Conservation (phyloP, 2,329 filamentous ascomycete species). For the Emmonsiellopsis sp. region DNA sequence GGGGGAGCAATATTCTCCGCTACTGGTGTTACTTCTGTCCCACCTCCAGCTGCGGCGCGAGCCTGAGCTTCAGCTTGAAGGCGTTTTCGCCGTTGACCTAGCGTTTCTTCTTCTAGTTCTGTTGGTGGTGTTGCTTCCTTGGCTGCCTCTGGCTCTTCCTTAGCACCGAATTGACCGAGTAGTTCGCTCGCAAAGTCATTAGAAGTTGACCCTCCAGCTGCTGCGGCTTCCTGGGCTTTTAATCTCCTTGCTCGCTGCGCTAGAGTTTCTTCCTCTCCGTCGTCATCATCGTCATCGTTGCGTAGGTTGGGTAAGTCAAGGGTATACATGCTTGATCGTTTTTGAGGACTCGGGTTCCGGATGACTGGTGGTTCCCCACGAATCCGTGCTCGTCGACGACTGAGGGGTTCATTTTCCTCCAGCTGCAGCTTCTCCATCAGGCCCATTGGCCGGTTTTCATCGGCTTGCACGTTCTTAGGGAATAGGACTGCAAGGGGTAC, state of each 20-base stretch:
- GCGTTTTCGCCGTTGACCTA: constrained; percentile 36
- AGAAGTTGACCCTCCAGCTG: not conserved
- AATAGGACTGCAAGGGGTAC: constrained; percentile 78
- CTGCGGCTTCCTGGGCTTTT: constrained; percentile 20
- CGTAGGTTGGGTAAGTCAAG: constrained; percentile 18
- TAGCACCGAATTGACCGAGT: constrained; percentile 30
- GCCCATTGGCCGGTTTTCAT: constrained; percentile 34
- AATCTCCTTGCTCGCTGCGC: constrained; percentile 35
- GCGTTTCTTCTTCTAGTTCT: constrained; percentile 33
- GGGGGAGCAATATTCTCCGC: constrained; percentile 13
- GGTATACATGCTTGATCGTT: constrained; percentile 24
- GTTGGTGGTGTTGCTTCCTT: constrained; percentile 2
- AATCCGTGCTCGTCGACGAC: constrained; percentile 63
- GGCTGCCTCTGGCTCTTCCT: constrained; percentile 10
- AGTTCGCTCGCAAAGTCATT: constrained; percentile 35
- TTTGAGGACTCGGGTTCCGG: constrained; percentile 12
- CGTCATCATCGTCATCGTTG: constrained; percentile 22
- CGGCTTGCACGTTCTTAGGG: constrained; percentile 33
- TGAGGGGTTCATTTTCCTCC: constrained; percentile 88
- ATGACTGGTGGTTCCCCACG: constrained; percentile 45
- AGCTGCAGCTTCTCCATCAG: constrained; percentile 60
- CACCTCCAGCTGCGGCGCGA: not conserved
- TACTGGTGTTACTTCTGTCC: constrained; percentile 11
- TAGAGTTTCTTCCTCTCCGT: constrained; percentile 35
- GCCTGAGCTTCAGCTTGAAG: constrained; percentile 31